These are phyloP conservation scores for Selenicereus undatus DNA, from an alignment of 148 eudicot genomes.

Conservation along the genomic window DNA sequence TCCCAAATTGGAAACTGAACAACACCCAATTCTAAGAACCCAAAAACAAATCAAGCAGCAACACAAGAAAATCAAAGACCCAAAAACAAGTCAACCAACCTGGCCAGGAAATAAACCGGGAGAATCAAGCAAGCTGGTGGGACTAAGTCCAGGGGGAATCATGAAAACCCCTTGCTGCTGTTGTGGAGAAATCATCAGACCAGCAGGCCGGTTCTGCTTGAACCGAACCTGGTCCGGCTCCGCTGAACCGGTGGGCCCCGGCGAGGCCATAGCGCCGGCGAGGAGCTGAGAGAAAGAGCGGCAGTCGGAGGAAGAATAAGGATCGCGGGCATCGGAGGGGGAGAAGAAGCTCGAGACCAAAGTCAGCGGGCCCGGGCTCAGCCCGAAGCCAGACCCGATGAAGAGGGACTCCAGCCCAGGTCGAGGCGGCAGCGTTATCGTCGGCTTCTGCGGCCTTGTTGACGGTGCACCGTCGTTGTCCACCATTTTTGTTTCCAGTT, in stretches of 20 bases:
- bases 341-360: conserved; percentile 64
- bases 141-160: conserved; percentile 68
- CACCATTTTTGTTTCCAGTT: conserved; percentile 19
- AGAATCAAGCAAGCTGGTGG: conserved; percentile 63
- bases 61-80: neutral
- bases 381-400: conserved; percentile 46
- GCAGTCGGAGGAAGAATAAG: conserved; percentile 54
- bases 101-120: conserved; percentile 60
- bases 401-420: conserved; percentile 43
- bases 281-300: conserved; percentile 84
- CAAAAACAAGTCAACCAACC: conserved; percentile 31
- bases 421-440: conserved; percentile 53
- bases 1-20: neutral
- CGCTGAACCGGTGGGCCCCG: conserved; percentile 19
- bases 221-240: conserved; percentile 34
- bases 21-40: neutral
- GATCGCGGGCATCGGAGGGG: conserved; percentile 31
- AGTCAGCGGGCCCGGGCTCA: conserved; percentile 83
- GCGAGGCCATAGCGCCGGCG: conserved; percentile 63
- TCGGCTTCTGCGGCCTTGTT: conserved; percentile 28
- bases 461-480: conserved; percentile 25
- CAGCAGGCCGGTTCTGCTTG: conserved; percentile 46
- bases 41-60: neutral
- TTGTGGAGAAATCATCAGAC: conserved; percentile 40
- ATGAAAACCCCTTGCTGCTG: conserved; percentile 30